These are phyloP conservation scores for Solanum hybrid DNA, from an alignment of 305 asterid species.

Conservation along the genomic window DNA sequence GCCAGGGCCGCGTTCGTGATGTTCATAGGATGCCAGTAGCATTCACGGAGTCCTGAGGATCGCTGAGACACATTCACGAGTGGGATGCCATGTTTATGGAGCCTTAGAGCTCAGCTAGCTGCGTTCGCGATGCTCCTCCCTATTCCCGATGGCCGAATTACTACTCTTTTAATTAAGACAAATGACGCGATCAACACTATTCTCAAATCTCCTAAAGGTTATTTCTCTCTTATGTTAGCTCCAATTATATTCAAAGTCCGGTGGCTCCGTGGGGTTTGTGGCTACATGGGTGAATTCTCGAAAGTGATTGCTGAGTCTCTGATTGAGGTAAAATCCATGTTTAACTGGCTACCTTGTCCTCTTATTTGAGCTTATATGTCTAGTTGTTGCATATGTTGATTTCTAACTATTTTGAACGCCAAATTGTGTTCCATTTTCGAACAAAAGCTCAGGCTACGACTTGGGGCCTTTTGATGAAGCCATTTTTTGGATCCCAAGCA, in stretches of 20 bases:
- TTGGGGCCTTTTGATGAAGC: not conserved
- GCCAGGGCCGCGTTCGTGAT: not conserved
- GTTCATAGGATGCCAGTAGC: not conserved
- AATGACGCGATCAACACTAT: not conserved
- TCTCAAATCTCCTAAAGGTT: not conserved
- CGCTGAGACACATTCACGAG: not conserved
- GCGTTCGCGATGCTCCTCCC: not conserved
- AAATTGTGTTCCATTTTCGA: no score
- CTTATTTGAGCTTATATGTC: not conserved
- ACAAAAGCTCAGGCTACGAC: not conserved
- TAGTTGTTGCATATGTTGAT: not conserved
- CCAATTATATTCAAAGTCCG: no score
- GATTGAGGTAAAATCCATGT: not conserved
- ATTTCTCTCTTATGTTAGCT: not conserved
- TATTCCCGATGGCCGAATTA: no score
- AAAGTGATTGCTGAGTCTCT: not conserved
- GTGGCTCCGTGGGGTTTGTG: not conserved
- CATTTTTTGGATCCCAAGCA: not conserved
- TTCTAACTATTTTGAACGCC: not conserved
- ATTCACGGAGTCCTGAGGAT: not conserved
- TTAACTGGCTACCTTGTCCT: not conserved
- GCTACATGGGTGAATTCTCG: not conserved
- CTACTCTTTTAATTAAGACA: not conserved
- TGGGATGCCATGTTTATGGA: not conserved
- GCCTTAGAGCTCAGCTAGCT: not conserved